These are phyloP conservation scores for Entophlyctis luteolus DNA, from an alignment of 192 early-diverging fungal genomes.

Conservation along the genomic window DNA sequence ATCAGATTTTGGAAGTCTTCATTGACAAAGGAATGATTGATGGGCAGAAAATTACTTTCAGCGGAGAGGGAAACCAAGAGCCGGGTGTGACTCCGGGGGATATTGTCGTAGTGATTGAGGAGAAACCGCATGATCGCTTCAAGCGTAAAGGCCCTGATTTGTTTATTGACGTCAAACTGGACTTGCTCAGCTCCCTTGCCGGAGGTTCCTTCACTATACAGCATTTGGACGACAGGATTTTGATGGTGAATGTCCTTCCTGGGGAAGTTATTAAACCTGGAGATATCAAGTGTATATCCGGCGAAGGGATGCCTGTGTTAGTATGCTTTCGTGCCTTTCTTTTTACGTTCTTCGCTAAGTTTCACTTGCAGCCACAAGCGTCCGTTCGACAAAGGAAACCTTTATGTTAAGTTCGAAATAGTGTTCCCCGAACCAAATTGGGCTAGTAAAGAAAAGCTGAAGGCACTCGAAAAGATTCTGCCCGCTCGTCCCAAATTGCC, in stretches of 20 bases:
- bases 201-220: constrained; percentile 88
- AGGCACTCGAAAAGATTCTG: constrained; percentile 74
- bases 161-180: constrained; percentile 88
- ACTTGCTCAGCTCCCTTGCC: constrained; percentile 89
- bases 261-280: constrained; percentile 94
- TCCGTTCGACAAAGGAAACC: constrained; percentile 79
- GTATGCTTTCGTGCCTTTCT: constrained; percentile 15
- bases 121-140: constrained; percentile 89
- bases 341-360: not conserved
- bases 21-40: constrained; percentile 98
- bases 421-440: constrained; percentile 88
- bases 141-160: constrained; percentile 91
- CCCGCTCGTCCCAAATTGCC: constrained; percentile 66
- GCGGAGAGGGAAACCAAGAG: constrained; percentile 93
- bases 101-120: constrained; percentile 92
- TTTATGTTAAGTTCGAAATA: constrained; percentile 90
- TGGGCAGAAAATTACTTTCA: constrained; percentile 91
- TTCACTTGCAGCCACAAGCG: constrained; percentile 38
- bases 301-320: constrained; percentile 95
- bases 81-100: constrained; percentile 95
- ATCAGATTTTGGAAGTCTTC: constrained; percentile 83
- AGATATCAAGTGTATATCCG: constrained; percentile 77
- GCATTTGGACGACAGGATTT: constrained; percentile 88
- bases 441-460: constrained; percentile 65
- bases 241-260: constrained; percentile 84